Base-by-base conservation (phyloP, 345 rosid genomes). In the Kernera saxatilis region DNA sequence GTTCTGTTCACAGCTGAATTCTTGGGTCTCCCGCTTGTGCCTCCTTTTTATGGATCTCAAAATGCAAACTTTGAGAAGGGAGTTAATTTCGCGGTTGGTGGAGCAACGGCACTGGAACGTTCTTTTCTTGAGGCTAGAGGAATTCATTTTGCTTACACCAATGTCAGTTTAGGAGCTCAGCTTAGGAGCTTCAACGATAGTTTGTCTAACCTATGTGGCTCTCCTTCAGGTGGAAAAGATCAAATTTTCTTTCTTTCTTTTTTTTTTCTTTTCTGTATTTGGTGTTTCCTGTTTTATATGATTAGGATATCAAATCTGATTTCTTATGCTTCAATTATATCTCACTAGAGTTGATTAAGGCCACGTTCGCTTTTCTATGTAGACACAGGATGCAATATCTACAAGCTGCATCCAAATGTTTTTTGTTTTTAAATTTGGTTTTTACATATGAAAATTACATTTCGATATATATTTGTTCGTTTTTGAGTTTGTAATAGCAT, bases 1-100 rank as follows among this genome's bases (percentile, higher is more conserved):
- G 32, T 41, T 56, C 23, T 44, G 6, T 50, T 15, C 48, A 0
- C 72, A 86, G 87, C 90, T 72, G 78, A 86, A 33, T 39, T 23
- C 39, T 59, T 80, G 18, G 86, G 84, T 8, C 48, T 80, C 8
- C 81, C 87, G 0, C 50, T 70, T 11, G 73, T 84, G 57, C 79
- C 79, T 29, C 81, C 90, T 2, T 78, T 56, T 62, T 70, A 61
- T 25, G 81, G 81, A 63, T 64, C 61, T 30, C 18, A 52, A 51
- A 53, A 64, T 22, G 62, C 39, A 40, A 75, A 48, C 21, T 79
- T 83, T 32, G 6, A 52, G 10, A 57, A 64, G 14, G 90, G 87
- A 22, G 77, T 75, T 25, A 86, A 86, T 71, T 82, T 84, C 33
- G 90, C 87, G 0, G 83, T 84, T 6, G 82, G 64, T 0, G 81